Percentiles rank a stretch among this genome's conserved stretches.
These are phyloP conservation scores for Pholiota adiposa DNA, from an alignment of 1,284 basidiomycete genomes.

Conservation along the genomic window DNA sequence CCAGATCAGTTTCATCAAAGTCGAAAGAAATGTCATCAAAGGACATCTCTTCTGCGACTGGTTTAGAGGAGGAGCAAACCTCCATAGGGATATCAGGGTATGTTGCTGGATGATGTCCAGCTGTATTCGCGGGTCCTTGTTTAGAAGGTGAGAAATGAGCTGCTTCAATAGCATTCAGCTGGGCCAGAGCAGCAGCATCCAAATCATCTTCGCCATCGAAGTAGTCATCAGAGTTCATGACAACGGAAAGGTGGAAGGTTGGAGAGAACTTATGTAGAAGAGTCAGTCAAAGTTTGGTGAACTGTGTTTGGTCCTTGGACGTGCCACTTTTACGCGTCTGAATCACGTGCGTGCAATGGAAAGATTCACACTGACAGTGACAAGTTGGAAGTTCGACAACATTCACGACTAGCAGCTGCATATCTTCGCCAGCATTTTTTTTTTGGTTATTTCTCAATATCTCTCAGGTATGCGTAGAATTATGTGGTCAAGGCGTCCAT, in stretches of 20 bases:
- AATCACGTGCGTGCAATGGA: slow-evolving; percentile 29
- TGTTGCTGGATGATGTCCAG: slow-evolving; percentile 10
- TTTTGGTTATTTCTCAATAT: background rate
- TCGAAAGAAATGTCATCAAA: slow-evolving; percentile 62
- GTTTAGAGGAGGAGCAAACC: slow-evolving; percentile 16
- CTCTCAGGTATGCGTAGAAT: background rate
- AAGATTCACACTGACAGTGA: no score
- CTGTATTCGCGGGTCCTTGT: background rate
- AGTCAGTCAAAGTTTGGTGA: no score
- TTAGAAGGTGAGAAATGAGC: slow-evolving; percentile 42
- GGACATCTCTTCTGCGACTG: slow-evolving; percentile 44
- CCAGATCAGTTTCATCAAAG: slow-evolving; percentile 56
- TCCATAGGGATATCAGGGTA: slow-evolving; percentile 18
- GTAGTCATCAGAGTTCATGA: slow-evolving; percentile 71
- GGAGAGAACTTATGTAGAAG: background rate
- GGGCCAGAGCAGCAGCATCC: slow-evolving; percentile 54
- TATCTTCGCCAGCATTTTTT: background rate
- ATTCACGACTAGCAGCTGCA: background rate
- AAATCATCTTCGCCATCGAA: slow-evolving; percentile 64
- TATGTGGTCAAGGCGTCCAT: background rate
- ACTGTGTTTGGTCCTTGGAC: no score
- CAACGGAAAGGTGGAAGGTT: background rate
- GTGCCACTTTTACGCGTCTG: slow-evolving; percentile 26
- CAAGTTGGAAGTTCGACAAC: background rate
- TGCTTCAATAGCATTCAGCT: slow-evolving; percentile 72